Conservation (phyloP, 1,284 basidiomycete genomes). For the Ustilago tritici region DNA sequence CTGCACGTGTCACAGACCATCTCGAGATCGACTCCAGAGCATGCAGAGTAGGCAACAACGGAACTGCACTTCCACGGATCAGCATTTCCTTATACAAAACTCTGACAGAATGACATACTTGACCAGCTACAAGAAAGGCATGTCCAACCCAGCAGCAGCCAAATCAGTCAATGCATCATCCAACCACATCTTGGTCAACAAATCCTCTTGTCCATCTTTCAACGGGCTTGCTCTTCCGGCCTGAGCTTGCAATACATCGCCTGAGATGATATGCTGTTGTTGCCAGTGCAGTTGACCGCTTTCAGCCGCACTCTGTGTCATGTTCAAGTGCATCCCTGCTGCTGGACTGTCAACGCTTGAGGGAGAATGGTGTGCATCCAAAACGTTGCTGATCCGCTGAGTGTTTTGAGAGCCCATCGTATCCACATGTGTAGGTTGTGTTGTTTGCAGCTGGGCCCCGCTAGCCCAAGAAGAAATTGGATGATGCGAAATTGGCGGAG, state of each 20-base stretch:
- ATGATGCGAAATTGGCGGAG: slow-evolving; percentile 43
- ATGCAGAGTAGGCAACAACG: neutral
- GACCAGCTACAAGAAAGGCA: slow-evolving; percentile 37
- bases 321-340: slow-evolving; percentile 13
- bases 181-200: slow-evolving; percentile 51
- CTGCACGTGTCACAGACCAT: neutral
- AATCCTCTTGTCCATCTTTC: slow-evolving; percentile 35
- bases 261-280: slow-evolving; percentile 9
- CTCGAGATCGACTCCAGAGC: neutral
- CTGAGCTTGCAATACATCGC: neutral
- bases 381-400: slow-evolving; percentile 18
- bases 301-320: neutral
- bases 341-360: slow-evolving; percentile 22
- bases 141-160: slow-evolving; percentile 45
- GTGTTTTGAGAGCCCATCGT: slow-evolving; percentile 8
- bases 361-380: slow-evolving; percentile 20
- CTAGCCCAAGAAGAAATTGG: slow-evolving; percentile 44
- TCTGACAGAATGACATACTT: neutral
- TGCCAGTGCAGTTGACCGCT: neutral
- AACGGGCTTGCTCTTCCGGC: neutral
- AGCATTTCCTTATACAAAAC: neutral
- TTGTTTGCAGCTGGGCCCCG: slow-evolving; percentile 9
- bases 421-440: neutral
- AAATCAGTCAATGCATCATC: slow-evolving; percentile 49
- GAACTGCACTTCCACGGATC: neutral